A percentile compares a stretch with the other conserved stretches of the same genome.
phyloP scores from a whole-genome alignment of 768 basidiomycete genomes.

The Termitomyces bulborhizus region DNA sequence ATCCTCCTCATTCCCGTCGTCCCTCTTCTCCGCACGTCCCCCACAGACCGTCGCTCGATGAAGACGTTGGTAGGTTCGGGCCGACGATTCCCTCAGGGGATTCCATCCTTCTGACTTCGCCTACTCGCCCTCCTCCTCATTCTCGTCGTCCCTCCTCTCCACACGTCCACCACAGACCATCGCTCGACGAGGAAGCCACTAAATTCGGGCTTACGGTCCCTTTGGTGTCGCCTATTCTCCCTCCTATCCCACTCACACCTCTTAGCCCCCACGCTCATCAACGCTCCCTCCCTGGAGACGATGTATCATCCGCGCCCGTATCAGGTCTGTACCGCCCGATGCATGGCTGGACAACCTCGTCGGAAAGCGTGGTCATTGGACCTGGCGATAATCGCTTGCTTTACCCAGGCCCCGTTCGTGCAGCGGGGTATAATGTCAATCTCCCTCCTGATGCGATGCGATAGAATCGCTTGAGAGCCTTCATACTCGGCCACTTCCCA shows the following conservation, averaged over 20 bases:
- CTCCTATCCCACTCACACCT: slow-evolving; percentile 1
- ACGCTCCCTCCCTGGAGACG: slow-evolving; percentile 9
- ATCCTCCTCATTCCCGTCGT: background rate
- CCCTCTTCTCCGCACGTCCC: background rate
- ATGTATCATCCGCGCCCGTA: slow-evolving; percentile 6
- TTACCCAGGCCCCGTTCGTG: slow-evolving; percentile 31
- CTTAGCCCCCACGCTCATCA: slow-evolving; percentile 2
- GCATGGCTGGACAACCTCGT: slow-evolving; percentile 16
- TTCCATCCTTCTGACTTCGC: background rate
- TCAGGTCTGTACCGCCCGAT: slow-evolving; percentile 3
- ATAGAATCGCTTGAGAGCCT: background rate
- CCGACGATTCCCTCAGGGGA: slow-evolving; percentile 3
- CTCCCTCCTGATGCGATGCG: background rate
- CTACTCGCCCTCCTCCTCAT: slow-evolving; percentile 1
- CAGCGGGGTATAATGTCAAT: slow-evolving; percentile 22
- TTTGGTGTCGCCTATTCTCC: slow-evolving; percentile 7
- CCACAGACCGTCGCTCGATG: background rate
- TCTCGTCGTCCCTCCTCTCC: background rate
- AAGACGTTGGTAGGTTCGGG: background rate
- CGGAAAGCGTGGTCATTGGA: slow-evolving; percentile 15
- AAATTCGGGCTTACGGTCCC: background rate
- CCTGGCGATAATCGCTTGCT: slow-evolving; percentile 23
- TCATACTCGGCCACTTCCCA: background rate
- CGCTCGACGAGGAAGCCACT: background rate
- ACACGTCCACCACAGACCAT: background rate